phyloP scores from a whole-genome alignment of 2,329 filamentous ascomycete species.

The Exophiala oligosperma region DNA sequence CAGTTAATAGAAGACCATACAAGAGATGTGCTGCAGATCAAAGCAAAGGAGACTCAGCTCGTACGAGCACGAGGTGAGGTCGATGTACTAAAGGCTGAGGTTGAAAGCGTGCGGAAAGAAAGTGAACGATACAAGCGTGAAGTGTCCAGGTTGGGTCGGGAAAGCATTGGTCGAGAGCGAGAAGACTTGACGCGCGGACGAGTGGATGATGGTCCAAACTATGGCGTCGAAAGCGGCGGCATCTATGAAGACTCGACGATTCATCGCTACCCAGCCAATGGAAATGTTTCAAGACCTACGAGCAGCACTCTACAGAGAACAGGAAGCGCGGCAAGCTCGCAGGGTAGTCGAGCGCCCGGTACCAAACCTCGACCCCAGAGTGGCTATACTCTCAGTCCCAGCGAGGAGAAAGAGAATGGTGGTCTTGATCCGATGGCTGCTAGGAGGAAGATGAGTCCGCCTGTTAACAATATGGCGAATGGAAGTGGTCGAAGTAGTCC shows the following conservation, averaged over 20 bases:
- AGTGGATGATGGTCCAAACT: slow-evolving; percentile 56
- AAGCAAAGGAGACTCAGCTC: slow-evolving; percentile 96
- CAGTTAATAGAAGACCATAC: slow-evolving; percentile 97
- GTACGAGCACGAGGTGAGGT: slow-evolving; percentile 88
- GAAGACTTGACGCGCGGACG: slow-evolving; percentile 26
- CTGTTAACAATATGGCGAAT: slow-evolving; percentile 36
- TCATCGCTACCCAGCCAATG: slow-evolving; percentile 30
- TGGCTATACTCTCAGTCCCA: slow-evolving; percentile 52
- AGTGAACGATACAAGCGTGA: slow-evolving; percentile 93
- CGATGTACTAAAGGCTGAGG: slow-evolving; percentile 82
- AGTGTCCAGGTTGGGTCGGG: slow-evolving; percentile 55
- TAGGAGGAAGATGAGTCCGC: slow-evolving; percentile 47
- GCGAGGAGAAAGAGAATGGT: slow-evolving; percentile 72
- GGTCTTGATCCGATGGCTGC: slow-evolving; percentile 40
- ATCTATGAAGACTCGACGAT: slow-evolving; percentile 39
- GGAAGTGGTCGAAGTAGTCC: slow-evolving; percentile 36
- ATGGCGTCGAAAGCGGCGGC: slow-evolving; percentile 52
- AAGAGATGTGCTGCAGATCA: slow-evolving; percentile 90
- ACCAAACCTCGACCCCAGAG: slow-evolving; percentile 39
- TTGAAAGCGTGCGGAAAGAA: slow-evolving; percentile 81
- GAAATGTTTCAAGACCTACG: slow-evolving; percentile 15
- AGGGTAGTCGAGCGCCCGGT: slow-evolving; percentile 12
- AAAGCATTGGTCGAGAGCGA: slow-evolving; percentile 34
- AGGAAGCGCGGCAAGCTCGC: slow-evolving; percentile 25
- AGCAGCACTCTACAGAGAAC: slow-evolving; percentile 27